Base-by-base conservation (phyloP, 1,139 yeast species). In the Kurtzmaniella quercitrusa region DNA sequence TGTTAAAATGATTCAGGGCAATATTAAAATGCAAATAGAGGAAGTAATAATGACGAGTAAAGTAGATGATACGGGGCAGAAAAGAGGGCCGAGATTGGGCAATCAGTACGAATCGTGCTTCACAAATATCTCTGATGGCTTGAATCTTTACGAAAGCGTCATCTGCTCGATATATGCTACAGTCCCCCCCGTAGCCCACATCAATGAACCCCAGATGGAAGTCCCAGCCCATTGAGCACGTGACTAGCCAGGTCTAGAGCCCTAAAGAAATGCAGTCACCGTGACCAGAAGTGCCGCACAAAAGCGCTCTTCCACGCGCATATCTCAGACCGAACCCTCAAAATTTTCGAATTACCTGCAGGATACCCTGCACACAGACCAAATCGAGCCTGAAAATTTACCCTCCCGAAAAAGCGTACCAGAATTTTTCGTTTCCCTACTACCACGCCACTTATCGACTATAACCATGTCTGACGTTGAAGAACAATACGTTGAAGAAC, bases 381-480 rank as follows among this genome's bases (percentile, higher is more conserved):
- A 27, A 27, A 27, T 27, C 31, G 31, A 27, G 31, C 31, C 31
- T 27, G 31, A 27, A 27, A 27, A 27, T 27, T 27, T 27, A 27
- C 31, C n/a, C 37, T 17, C 21, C 19, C n/a, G n/a, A 34, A 34
- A 34, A 34, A 8, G 3, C 11, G 23, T 18, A 16, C 21, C 17
- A 12, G 19, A 16, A 7, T 34, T 34, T 44, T 46, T 42, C 31
- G 31, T 27, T 27, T 27, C 31, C 12, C 5, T 27, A 27, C 31
- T 27, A 36, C 41, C 42, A 41, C 42, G 34, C 21, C 42, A 38
- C 39, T 37, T 41, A 39, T 33, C 36, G n/a, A 21, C 23, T 21
- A 36, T 51, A 51, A 63, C 45, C 56, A 73, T 73, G 78, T 72
- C 78, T 66, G 78, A 73, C 74, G 76, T 70, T 61, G 77, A 72